Base-by-base conservation (phyloP, 2,329 filamentous ascomycete genomes). In the Taxawa tesnikishii region DNA sequence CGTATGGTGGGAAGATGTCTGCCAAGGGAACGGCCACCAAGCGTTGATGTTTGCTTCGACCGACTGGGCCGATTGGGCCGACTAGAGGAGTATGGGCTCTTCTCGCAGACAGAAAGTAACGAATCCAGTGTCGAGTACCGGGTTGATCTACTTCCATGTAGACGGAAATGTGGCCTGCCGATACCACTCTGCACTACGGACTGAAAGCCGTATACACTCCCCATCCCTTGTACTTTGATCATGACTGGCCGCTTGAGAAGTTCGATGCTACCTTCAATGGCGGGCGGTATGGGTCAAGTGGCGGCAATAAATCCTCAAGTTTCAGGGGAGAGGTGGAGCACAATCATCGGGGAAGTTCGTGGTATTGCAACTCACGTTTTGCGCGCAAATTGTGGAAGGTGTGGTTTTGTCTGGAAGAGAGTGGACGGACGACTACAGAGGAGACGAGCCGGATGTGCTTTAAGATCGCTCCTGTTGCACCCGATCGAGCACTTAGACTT, bases 1-100 rank as follows among this genome's bases (percentile, higher is more conserved):
- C 41, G 63, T 68, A 29, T 66, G 62, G 58, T 69, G 64, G 43
- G 57, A 60, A 28, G 58, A 62, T 17, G 56, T 60, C 33, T 60
- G 58, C 54, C 62, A 52, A 48, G 48, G n/a, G n/a, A n/a, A n/a
- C n/a, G n/a, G n/a, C n/a, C n/a, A n/a, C n/a, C n/a, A n/a, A n/a
- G n/a, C n/a, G n/a, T n/a, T n/a, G n/a, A n/a, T n/a, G n/a, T n/a
- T n/a, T n/a, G n/a, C n/a, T n/a, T n/a, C n/a, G n/a, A n/a, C n/a
- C n/a, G n/a, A n/a, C n/a, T n/a, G n/a, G n/a, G n/a, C n/a, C n/a
- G n/a, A n/a, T n/a, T n/a, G n/a, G n/a, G 15, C n/a, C n/a, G n/a
- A n/a, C n/a, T n/a, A n/a, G n/a, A n/a, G n/a, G n/a, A n/a, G n/a
- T n/a, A n/a, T n/a, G n/a, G n/a, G n/a, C n/a, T n/a, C n/a, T n/a